Base-by-base conservation (phyloP, 345 rosid species). In the Euphorbia lathyris region DNA sequence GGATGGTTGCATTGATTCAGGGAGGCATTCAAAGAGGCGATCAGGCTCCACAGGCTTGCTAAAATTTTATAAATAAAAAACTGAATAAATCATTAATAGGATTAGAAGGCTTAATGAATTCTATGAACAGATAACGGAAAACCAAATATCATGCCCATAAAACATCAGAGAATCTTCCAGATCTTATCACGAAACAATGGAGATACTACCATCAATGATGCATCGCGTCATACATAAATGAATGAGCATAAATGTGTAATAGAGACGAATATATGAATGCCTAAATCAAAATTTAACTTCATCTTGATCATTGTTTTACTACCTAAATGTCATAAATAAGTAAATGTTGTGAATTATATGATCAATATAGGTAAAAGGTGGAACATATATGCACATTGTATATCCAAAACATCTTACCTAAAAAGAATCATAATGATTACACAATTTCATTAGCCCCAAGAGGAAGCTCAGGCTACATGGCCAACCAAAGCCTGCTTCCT, bases 41-140 rank as follows among this genome's bases (percentile, higher is more conserved):
- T 92, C 99, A 77, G 99, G 94, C 72, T 95, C 97, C 78, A 92
- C 88, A 1, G 99, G 88, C 74, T 92, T 92, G 85, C 97, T 95
- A 90, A 72, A 79, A 68, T 70, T 72, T 63, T 32, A 57, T 26
- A 62, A 34, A 56, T 19, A 65, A 47, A 71, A 14, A 58, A 58
- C 27, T 13, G 32, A 67, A 70, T 1, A 66, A 67, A 68, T 47
- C 12, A 48, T 42, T 10, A 25, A 25, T 63, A 43, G 56, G 78
- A 48, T 50, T 66, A 30, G 47, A 43, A 7, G 52, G 56, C 38
- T 38, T 58, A 19, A 12, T 9, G 10, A 42, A 63, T 19, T 11
- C 20, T 52, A 64, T 64, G 10, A 26, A 13, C 55, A 64, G 53
- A 14, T 25, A 4, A 64, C 29, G 12, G 25, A 4, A 62, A 61